Evolutionary conservation across 345 rosid genomes (phyloP).

Genomic region (Geranium rotundifolium): DNA sequence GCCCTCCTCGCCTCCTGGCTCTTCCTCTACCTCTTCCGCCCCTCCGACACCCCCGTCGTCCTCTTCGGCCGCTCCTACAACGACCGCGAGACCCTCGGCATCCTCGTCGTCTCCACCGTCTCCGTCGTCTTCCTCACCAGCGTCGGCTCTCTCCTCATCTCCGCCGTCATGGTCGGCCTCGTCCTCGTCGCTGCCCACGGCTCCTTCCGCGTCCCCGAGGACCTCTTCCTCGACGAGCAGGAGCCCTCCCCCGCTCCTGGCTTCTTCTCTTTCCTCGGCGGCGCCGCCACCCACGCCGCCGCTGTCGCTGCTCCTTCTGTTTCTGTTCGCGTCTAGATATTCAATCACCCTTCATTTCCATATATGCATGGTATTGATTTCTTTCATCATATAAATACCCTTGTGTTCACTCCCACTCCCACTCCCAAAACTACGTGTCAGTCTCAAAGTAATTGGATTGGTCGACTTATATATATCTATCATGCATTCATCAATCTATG

Average conservation of each 20-base stretch:
- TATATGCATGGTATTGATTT: no score
- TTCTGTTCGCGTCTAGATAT: conserved; percentile 24
- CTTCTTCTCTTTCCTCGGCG: conserved; percentile 43
- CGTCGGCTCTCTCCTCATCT: conserved; percentile 41
- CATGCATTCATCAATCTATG: no score
- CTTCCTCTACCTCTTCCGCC: conserved; percentile 45
- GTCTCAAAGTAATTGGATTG: no score
- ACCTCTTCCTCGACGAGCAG: conserved; percentile 45
- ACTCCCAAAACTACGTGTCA: no score
- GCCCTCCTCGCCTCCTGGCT: conserved; percentile 39
- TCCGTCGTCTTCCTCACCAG: conserved; percentile 40
- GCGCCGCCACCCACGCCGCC: conserved; percentile 34
- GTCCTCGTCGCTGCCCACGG: conserved; percentile 39
- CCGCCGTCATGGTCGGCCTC: conserved; percentile 34
- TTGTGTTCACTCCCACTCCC: no score
- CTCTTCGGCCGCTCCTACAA: conserved; percentile 31
- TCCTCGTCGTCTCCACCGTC: conserved; percentile 28
- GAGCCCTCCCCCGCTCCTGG: conserved; percentile 30
- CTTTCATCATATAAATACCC: no score
- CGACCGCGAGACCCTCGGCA: conserved; percentile 42
- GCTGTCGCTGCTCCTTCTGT: conserved; percentile 27
- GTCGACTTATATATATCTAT: no score
- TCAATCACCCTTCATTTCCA: no score
- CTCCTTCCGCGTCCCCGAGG: conserved; percentile 41
- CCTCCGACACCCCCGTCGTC: conserved; percentile 37